phyloP scores from a whole-genome alignment of 371 early-diverging fungal species.

The Rhizopus stolonifer region DNA sequence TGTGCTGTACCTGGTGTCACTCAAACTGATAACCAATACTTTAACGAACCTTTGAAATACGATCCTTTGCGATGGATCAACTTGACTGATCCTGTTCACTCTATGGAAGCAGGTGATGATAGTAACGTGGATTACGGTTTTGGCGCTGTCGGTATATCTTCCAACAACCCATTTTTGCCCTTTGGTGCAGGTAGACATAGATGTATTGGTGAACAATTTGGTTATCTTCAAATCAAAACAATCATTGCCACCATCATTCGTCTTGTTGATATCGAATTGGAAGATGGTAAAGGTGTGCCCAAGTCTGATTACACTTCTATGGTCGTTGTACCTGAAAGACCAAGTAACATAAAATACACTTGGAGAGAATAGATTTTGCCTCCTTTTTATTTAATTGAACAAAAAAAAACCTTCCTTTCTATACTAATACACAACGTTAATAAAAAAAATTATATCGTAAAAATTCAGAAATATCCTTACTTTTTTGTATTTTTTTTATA shows the following conservation, averaged over 20 bases:
- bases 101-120: conserved; percentile 60
- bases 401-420: conserved; percentile 10
- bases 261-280: conserved; percentile 66
- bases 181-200: conserved; percentile 98
- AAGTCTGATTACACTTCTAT: conserved; percentile 85
- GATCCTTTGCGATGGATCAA: conserved; percentile 81
- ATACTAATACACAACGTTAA: conserved; percentile 7
- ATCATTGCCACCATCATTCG: conserved; percentile 80
- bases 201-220: conserved; percentile 97
- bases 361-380: conserved; percentile 51
- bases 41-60: conserved; percentile 76
- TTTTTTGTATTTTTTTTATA: too few relatives aligned
- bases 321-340: conserved; percentile 84
- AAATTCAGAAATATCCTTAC: too few relatives aligned
- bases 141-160: conserved; percentile 77
- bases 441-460: too few relatives aligned
- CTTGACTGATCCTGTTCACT: conserved; percentile 45
- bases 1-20: conserved; percentile 86
- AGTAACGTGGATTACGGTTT: conserved; percentile 83
- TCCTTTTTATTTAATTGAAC: conserved; percentile 2
- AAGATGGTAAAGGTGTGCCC: conserved; percentile 70
- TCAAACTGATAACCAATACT: conserved; percentile 76
- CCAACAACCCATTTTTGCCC: conserved; percentile 84
- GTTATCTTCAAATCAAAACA: conserved; percentile 94
- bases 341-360: conserved; percentile 63